Conservation (phyloP, 2,329 filamentous ascomycete genomes). For the Cladosporium colombiae region DNA sequence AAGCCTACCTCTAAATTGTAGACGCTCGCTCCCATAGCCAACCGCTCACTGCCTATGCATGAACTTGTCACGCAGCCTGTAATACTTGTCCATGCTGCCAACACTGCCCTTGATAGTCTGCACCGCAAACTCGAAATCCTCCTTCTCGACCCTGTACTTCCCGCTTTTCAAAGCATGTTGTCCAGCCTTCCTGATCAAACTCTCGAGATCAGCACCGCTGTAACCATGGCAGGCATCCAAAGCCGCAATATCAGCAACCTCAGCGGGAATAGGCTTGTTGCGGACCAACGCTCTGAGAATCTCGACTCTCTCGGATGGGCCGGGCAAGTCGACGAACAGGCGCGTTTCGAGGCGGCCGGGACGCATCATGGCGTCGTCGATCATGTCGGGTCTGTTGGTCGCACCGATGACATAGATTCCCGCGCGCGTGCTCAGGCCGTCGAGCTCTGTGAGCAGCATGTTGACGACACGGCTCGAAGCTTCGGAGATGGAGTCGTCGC, state of each 20-base stretch:
- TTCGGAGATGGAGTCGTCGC: conserved; percentile 76
- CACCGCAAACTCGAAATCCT: conserved; percentile 49
- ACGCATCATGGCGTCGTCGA: conserved; percentile 91
- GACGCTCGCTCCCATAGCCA: too few relatives aligned
- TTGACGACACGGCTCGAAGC: conserved; percentile 89
- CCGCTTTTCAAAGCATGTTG: conserved; percentile 54
- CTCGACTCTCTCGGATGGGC: conserved; percentile 74
- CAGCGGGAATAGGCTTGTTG: conserved; percentile 50
- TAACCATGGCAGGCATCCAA: conserved; percentile 72
- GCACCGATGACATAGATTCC: conserved; percentile 95
- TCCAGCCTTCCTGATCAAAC: conserved; percentile 59
- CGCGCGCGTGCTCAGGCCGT: conserved; percentile 75
- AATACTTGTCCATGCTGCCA: conserved; percentile 59
- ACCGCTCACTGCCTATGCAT: conserved; percentile 1
- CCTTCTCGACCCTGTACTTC: conserved; percentile 47
- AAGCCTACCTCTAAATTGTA: too few relatives aligned
- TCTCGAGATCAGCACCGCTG: conserved; percentile 67
- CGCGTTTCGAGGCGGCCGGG: conserved; percentile 84
- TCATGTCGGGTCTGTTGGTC: conserved; percentile 94
- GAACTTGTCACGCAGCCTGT: conserved; percentile 45
- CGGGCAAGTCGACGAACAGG: conserved; percentile 87
- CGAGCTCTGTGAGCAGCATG: conserved; percentile 89
- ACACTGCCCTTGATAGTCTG: conserved; percentile 53
- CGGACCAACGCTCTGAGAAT: conserved; percentile 72
- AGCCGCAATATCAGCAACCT: conserved; percentile 61